Evolutionary conservation across 495 filamentous ascomycete species (phyloP).

Genomic region (Rhypophila decipiens): DNA sequence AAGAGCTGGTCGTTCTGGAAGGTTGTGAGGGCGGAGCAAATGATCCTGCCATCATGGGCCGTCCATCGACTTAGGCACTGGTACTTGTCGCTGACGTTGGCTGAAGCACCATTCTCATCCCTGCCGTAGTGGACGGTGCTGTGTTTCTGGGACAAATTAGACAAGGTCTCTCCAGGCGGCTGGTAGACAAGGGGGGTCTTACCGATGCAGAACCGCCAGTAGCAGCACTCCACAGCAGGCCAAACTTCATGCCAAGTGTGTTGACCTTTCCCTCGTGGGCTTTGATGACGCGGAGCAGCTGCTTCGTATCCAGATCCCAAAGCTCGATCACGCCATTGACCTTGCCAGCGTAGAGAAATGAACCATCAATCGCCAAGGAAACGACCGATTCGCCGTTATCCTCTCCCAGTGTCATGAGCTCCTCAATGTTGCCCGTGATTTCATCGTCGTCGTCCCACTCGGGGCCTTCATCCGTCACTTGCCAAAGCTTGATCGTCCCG

Average conservation of each 20-base stretch:
- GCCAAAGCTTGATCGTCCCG: slow-evolving; percentile 88
- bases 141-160: slow-evolving; percentile 41
- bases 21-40: slow-evolving; percentile 73
- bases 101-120: slow-evolving; percentile 33
- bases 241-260: slow-evolving; percentile 74
- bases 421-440: slow-evolving; percentile 47
- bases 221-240: slow-evolving; percentile 76
- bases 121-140: slow-evolving; percentile 50
- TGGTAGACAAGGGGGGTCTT: slow-evolving; percentile 14
- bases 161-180: not conserved
- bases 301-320: slow-evolving; percentile 93
- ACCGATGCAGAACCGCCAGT: slow-evolving; percentile 77
- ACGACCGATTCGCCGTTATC: slow-evolving; percentile 75
- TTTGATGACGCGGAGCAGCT: slow-evolving; percentile 78
- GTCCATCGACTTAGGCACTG: slow-evolving; percentile 77
- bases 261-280: slow-evolving; percentile 78
- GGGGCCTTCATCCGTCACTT: slow-evolving; percentile 41
- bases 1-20: slow-evolving; percentile 65
- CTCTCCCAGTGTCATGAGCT: slow-evolving; percentile 63
- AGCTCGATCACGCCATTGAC: slow-evolving; percentile 88
- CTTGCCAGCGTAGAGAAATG: slow-evolving; percentile 84
- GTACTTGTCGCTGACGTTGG: slow-evolving; percentile 85
- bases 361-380: slow-evolving; percentile 75
- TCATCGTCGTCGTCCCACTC: slow-evolving; percentile 27
- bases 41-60: slow-evolving; percentile 77